Base-by-base conservation (phyloP, 306 rosid genomes). In the Urtica urens region DNA sequence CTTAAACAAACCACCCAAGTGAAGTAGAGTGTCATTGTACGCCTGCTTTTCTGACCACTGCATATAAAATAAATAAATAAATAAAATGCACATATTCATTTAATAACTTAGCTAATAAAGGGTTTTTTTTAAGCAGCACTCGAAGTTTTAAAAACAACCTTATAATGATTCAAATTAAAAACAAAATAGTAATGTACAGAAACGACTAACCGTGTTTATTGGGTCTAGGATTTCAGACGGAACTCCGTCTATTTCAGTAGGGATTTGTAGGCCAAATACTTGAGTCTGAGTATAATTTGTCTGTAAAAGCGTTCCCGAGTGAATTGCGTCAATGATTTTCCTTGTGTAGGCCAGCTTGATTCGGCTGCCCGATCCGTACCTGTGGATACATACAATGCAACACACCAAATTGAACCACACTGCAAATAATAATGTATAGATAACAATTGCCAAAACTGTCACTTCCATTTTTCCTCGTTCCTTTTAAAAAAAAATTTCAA, bases 311-410 rank as follows among this genome's bases (percentile, higher is more conserved):
- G 65, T 52, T 10, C 87, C 94, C 0, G 86, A 71, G 71, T 87
- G 96, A 63, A 87, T 87, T 19, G 83, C 94, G 58, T 87, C 94
- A 8, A 87, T 87, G 30, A 87, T 87, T 61, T 67, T 87, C 55
- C 96, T 69, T 2, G 96, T 87, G 26, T 80, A 80, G 2, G 81
- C 61, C 50, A 87, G 67, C 60, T 83, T 87, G 41, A 87, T 83
- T 21, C 94, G 92, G 3, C 43, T 80, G 4, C 94, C 96, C 4
- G 57, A 14, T 17, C 96, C 96, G 51, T 80, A 87, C 55, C 96
- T 87, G 79, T 57, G 51, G 11, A 34, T 15, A 10, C 2, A 33
- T 7, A 55, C 21, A 43, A n/a, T n/a, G n/a, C n/a, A n/a, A n/a
- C n/a, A n/a, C n/a, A n/a, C n/a, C n/a, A n/a, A n/a, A n/a, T n/a